phyloP scores from a whole-genome alignment of 805 yeast species.

The Alloascoidea hylecoeti region DNA sequence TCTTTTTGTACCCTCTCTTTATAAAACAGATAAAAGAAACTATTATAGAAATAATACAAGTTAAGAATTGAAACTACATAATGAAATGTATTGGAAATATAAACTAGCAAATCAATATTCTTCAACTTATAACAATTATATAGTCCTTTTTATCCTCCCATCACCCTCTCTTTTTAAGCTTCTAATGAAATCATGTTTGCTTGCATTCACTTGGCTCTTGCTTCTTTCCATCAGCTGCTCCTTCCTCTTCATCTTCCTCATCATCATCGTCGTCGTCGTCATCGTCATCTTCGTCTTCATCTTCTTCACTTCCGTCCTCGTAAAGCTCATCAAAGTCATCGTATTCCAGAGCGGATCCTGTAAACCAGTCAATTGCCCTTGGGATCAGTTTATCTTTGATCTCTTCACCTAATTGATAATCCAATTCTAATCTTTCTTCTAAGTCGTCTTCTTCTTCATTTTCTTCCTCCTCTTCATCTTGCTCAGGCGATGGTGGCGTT shows the following conservation, averaged over 20 bases:
- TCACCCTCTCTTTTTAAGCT: no score
- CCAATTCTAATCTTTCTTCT: constrained; percentile 57
- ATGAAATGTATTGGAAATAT: no score
- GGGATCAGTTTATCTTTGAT: constrained; percentile 74
- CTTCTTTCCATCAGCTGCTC: constrained; percentile 23
- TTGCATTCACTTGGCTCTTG: constrained; percentile 1
- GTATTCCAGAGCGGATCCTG: constrained; percentile 69
- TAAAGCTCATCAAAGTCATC: constrained; percentile 41
- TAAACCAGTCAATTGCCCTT: constrained; percentile 82
- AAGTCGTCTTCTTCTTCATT: constrained; percentile 40
- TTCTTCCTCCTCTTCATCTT: constrained; percentile 24
- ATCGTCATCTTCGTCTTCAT: constrained; percentile 45
- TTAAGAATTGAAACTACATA: no score
- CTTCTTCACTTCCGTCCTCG: constrained; percentile 47
- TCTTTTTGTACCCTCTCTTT: no score
- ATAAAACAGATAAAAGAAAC: no score
- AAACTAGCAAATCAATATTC: no score
- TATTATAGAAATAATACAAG: no score
- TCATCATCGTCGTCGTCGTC: constrained; percentile 50
- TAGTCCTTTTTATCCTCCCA: no score
- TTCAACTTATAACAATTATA: no score
- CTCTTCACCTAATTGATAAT: constrained; percentile 76
- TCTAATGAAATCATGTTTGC: no score
- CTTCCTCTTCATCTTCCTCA: constrained; percentile 41
- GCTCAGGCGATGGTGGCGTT: constrained; percentile 38